These are phyloP conservation scores for Rossbeevera mucosa DNA, from an alignment of 768 basidiomycete genomes.

Conservation along the genomic window DNA sequence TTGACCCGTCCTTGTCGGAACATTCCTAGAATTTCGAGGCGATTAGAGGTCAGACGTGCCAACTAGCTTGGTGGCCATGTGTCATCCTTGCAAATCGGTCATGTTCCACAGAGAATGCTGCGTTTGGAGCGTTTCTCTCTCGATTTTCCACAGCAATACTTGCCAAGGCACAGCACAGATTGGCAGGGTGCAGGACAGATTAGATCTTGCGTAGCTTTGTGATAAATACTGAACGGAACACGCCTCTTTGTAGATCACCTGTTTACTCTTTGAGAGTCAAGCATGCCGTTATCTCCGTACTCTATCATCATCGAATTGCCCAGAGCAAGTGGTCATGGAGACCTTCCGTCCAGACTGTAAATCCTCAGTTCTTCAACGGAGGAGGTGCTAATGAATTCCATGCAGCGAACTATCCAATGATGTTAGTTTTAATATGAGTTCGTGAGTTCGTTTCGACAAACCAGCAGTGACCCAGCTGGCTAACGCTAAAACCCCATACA, in stretches of 20 bases:
- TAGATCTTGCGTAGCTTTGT: background rate
- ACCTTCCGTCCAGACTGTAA: background rate
- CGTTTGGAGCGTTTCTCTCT: too few relatives aligned
- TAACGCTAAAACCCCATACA: background rate
- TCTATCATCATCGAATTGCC: background rate
- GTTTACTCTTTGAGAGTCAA: background rate
- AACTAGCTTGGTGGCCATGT: too few relatives aligned
- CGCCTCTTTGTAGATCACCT: background rate
- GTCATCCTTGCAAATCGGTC: too few relatives aligned
- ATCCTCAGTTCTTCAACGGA: background rate
- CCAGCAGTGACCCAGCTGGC: background rate
- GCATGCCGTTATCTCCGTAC: background rate
- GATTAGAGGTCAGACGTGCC: too few relatives aligned
- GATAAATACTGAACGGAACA: background rate
- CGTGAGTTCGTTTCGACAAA: slow-evolving; percentile 1
- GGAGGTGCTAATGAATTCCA: background rate
- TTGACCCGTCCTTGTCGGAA: too few relatives aligned
- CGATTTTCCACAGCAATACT: too few relatives aligned
- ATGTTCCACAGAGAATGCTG: too few relatives aligned
- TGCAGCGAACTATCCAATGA: background rate
- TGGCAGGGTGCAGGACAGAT: background rate
- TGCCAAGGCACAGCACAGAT: slow-evolving; percentile 2
- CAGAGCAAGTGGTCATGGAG: too few relatives aligned
- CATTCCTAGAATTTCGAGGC: too few relatives aligned
- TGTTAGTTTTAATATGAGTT: background rate